Evolutionary conservation across 345 rosid genomes (phyloP).

Genomic region (Isatis tinctoria): DNA sequence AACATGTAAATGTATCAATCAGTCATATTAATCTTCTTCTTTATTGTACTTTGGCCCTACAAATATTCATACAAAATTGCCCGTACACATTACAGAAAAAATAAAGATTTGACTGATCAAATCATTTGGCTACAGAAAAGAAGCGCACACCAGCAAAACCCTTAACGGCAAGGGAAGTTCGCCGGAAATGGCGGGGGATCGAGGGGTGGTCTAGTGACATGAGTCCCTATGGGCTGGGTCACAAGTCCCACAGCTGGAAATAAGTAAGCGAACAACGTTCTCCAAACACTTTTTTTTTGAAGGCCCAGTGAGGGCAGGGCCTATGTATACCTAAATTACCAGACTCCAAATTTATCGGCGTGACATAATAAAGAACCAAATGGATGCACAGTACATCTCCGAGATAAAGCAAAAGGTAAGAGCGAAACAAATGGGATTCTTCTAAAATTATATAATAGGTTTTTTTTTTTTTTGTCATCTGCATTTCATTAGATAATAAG

Average conservation of each 20-base stretch:
- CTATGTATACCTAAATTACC: not conserved
- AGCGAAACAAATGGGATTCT: no score
- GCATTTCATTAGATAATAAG: no score
- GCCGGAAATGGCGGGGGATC: not conserved
- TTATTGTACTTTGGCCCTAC: not conserved
- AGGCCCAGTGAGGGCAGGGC: not conserved
- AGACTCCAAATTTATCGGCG: no score
- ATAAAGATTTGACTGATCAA: not conserved
- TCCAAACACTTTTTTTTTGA: no score
- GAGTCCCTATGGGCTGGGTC: not conserved
- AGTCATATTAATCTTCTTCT: conserved; percentile 18
- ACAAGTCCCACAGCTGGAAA: conserved; percentile 10
- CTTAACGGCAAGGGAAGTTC: not conserved
- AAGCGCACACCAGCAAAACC: not conserved
- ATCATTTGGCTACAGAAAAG: no score
- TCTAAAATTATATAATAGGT: no score
- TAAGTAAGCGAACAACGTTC: not conserved
- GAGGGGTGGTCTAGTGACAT: not conserved
- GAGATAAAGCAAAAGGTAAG: no score
- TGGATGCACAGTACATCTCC: no score
- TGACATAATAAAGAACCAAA: no score
- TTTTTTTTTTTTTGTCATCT: no score
- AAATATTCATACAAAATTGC: not conserved
- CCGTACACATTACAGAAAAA: not conserved
- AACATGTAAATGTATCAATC: not conserved